phyloP scores from a whole-genome alignment of 1,284 basidiomycete genomes.

The Fistulina hepatica region DNA sequence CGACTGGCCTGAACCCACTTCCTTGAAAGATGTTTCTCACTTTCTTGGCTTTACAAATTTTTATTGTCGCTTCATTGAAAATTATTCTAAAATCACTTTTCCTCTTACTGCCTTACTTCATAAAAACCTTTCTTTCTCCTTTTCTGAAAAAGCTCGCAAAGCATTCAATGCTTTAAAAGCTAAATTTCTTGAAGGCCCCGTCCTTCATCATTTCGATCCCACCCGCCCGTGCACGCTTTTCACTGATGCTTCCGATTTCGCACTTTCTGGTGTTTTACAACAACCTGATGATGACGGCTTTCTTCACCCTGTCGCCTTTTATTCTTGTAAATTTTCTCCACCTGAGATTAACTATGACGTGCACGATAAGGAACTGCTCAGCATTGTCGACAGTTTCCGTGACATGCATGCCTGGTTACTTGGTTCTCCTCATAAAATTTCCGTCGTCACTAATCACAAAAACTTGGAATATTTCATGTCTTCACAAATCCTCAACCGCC shows the following conservation, averaged over 20 bases:
- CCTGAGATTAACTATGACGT: conserved; percentile 32
- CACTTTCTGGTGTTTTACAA: conserved; percentile 16
- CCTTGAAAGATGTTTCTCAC: conserved; percentile 8
- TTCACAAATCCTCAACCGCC: conserved; percentile 3
- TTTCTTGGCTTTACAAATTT: conserved; percentile 19
- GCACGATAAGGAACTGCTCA: conserved; percentile 31
- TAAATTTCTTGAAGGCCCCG: conserved; percentile 23
- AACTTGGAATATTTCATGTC: conserved; percentile 12
- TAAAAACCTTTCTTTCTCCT: conserved; percentile 19
- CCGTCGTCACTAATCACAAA: conserved; percentile 18
- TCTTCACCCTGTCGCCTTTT: conserved; percentile 25
- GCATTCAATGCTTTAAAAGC: conserved; percentile 23
- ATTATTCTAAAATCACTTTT: conserved; percentile 23
- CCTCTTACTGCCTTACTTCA: conserved; percentile 23
- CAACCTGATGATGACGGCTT: conserved; percentile 8
- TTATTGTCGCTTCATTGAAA: conserved; percentile 29
- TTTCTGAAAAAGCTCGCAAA: conserved; percentile 7
- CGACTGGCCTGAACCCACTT: conserved; percentile 27
- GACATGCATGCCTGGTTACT: conserved; percentile 13
- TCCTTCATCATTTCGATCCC: conserved; percentile 28
- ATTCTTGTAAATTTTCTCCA: conserved; percentile 21
- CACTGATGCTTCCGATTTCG: conserved; percentile 25
- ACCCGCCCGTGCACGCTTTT: conserved; percentile 19
- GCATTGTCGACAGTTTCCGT: conserved; percentile 21
- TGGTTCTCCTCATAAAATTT: conserved; percentile 3